Evolutionary conservation across 352 stramenopile species (phyloP).

Genomic region (Phytophthora vignae): DNA sequence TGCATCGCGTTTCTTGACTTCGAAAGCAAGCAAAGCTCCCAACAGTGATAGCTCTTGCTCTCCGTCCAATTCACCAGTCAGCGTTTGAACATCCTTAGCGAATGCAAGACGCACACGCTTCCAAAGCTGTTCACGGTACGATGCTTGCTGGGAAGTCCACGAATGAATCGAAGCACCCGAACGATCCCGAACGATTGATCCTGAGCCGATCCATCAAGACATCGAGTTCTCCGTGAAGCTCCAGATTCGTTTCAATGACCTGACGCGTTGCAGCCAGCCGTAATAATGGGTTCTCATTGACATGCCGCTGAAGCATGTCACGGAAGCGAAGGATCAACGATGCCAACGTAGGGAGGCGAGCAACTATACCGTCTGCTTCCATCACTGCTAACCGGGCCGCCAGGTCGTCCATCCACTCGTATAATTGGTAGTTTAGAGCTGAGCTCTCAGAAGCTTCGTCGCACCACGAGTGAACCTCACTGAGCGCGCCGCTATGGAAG

Average conservation of each 20-base stretch:
- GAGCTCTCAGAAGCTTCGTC: slow-evolving; percentile 38
- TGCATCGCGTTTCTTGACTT: slow-evolving; percentile 32
- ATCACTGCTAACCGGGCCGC: slow-evolving; percentile 25
- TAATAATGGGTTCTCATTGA: slow-evolving; percentile 34
- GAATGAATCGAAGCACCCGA: slow-evolving; percentile 40
- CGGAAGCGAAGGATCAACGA: slow-evolving; percentile 32
- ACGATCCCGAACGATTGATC: slow-evolving; percentile 19
- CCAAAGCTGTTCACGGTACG: slow-evolving; percentile 35
- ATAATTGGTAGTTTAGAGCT: slow-evolving; percentile 36
- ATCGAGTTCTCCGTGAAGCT: slow-evolving; percentile 33
- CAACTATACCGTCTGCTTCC: slow-evolving; percentile 5
- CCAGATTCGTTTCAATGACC: slow-evolving; percentile 19
- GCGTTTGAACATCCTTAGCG: slow-evolving; percentile 22
- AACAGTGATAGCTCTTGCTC: slow-evolving; percentile 28
- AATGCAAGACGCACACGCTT: slow-evolving; percentile 33
- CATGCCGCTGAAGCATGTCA: slow-evolving; percentile 34
- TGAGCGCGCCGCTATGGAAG: slow-evolving; percentile 30
- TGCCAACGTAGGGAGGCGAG: slow-evolving; percentile 17
- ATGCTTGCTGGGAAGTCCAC: slow-evolving; percentile 22
- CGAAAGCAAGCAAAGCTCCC: slow-evolving; percentile 25
- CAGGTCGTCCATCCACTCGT: slow-evolving; percentile 37
- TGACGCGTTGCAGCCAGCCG: slow-evolving; percentile 37
- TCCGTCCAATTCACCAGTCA: slow-evolving; percentile 22
- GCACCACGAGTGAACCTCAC: slow-evolving; percentile 39
- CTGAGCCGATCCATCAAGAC: slow-evolving; percentile 27